Conservation (phyloP, 2,329 filamentous ascomycete species). For the Monilinia fructicola region DNA sequence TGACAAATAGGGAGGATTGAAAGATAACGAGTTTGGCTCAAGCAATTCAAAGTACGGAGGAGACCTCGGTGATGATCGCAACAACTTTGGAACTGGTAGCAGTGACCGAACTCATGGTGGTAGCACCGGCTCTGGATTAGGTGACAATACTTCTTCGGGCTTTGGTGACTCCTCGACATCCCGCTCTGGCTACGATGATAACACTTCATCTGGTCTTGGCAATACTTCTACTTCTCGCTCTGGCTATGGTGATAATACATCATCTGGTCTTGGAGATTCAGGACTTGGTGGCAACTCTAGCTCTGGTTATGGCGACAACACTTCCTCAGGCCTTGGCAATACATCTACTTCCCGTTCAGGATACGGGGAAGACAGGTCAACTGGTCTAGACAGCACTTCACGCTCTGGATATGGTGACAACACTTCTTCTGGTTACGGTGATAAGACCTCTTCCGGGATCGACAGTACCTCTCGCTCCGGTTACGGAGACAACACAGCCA, state of each 20-base stretch:
- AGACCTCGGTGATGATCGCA: slow-evolving; percentile 12
- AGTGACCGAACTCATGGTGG: slow-evolving; percentile 19
- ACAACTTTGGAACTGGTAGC: slow-evolving; percentile 20
- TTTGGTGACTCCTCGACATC: slow-evolving; percentile 25
- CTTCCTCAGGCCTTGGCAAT: neutral
- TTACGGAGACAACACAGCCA: slow-evolving; percentile 9
- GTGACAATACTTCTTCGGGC: slow-evolving; percentile 1
- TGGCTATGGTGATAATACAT: slow-evolving; percentile 16
- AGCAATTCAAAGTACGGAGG: slow-evolving; percentile 21
- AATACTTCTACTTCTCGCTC: slow-evolving; percentile 28
- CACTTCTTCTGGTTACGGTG: slow-evolving; percentile 11
- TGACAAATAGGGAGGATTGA: slow-evolving; percentile 35
- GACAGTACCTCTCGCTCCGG: slow-evolving; percentile 18
- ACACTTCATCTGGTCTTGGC: slow-evolving; percentile 8
- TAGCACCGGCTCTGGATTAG: slow-evolving; percentile 30
- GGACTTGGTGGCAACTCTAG: neutral
- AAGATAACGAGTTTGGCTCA: slow-evolving; percentile 25
- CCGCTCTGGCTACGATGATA: slow-evolving; percentile 24
- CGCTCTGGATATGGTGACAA: neutral
- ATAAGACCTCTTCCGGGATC: slow-evolving; percentile 9
- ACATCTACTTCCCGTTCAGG: neutral
- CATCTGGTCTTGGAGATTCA: slow-evolving; percentile 19
- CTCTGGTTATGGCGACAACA: neutral
- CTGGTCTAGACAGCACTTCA: neutral
- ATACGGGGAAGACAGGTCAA: slow-evolving; percentile 11